Evolutionary conservation across 2,329 filamentous ascomycete species (phyloP).

Genomic region (Curvularia hawaiiensis): DNA sequence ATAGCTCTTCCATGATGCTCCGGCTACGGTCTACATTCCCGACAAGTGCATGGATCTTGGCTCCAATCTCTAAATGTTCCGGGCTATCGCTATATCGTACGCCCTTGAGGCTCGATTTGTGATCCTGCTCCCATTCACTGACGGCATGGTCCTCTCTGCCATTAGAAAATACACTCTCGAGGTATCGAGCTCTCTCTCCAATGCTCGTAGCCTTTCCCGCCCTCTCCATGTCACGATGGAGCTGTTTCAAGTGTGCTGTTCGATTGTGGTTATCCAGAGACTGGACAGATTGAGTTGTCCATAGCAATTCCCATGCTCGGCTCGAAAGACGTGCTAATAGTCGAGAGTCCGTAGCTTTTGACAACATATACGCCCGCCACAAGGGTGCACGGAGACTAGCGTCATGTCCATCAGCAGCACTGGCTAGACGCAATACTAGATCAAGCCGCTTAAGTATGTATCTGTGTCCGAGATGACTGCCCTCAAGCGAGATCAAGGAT

Average conservation of each 20-base stretch:
- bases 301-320: constrained; percentile 44
- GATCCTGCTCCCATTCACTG: constrained; percentile 38
- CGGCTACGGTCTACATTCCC: constrained; percentile 66
- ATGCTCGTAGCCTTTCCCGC: constrained; percentile 23
- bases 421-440: constrained; percentile 19
- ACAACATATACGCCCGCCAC: constrained; percentile 40
- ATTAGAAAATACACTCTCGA: constrained; percentile 37
- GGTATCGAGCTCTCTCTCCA: constrained; percentile 27
- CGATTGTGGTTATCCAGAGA: constrained; percentile 21
- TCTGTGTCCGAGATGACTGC: background rate
- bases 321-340: constrained; percentile 28
- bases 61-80: constrained; percentile 65
- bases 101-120: constrained; percentile 7
- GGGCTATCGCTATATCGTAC: constrained; percentile 33
- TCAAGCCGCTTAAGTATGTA: constrained; percentile 20
- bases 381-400: constrained; percentile 19
- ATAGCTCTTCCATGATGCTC: constrained; percentile 60
- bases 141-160: constrained; percentile 37
- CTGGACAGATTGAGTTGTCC: constrained; percentile 31
- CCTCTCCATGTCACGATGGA: constrained; percentile 38
- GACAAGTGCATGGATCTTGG: constrained; percentile 65
- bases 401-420: constrained; percentile 2
- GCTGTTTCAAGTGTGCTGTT: constrained; percentile 24
- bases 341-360: constrained; percentile 24
- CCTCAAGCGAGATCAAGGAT: background rate